Evolutionary conservation across 129 eudicot species (phyloP).

Genomic region (Solidago caesia): DNA sequence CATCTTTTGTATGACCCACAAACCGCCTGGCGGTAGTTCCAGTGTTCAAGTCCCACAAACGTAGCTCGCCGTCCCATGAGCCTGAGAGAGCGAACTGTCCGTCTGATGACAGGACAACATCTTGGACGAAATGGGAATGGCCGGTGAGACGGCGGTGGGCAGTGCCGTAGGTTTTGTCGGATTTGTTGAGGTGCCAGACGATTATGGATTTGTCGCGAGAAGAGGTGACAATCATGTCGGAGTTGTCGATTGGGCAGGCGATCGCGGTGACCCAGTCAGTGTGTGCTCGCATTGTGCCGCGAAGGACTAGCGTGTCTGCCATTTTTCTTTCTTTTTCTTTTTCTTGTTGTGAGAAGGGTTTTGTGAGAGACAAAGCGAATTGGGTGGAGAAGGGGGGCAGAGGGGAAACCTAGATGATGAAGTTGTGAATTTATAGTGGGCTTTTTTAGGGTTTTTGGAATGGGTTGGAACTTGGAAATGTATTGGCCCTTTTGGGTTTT

Average conservation of each 20-base stretch:
- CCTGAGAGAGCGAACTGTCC: conserved; percentile 51
- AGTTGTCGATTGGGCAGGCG: conserved; percentile 69
- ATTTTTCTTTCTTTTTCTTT: conserved; percentile 15
- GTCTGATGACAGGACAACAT: conserved; percentile 49
- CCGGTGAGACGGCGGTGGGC: conserved; percentile 44
- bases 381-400: background rate
- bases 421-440: background rate
- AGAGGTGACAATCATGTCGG: conserved; percentile 44
- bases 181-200: conserved; percentile 40
- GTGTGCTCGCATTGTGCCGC: conserved; percentile 79
- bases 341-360: background rate
- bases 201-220: conserved; percentile 52
- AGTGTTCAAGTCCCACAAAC: conserved; percentile 49
- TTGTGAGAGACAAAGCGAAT: conserved; percentile 13
- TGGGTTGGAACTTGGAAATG: background rate
- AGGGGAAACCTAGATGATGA: conserved; percentile 24
- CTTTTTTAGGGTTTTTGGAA: conserved; percentile 37
- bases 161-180: conserved; percentile 35
- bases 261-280: conserved; percentile 81
- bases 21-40: conserved; percentile 49
- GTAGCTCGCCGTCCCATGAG: conserved; percentile 48
- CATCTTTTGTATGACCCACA: conserved; percentile 49
- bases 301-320: conserved; percentile 54
- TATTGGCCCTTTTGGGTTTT: background rate
- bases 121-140: conserved; percentile 55